Evolutionary conservation across 176 grass and related monocot species (phyloP), one percentile per base, ranked within the genome.

Genomic region (Musa acuminata): DNA sequence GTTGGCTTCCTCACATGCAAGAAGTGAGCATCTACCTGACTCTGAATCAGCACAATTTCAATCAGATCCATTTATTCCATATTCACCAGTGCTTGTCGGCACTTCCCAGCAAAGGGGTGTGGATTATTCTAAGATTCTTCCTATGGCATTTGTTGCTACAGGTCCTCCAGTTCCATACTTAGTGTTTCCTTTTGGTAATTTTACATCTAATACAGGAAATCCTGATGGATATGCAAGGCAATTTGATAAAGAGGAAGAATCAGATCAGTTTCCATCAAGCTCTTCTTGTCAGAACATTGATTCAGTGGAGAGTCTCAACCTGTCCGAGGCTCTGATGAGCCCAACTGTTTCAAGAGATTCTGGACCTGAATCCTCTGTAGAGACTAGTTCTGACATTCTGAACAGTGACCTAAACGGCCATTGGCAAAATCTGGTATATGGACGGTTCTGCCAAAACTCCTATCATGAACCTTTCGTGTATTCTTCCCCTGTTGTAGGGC

Each of bases 351-450:
- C 83, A 52, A 75, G 73, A 27, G 72, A 69, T 85, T 81, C 63
- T 74, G 79, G 69, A 21, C 58, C 76, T 64, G 85, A 88, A 62
- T 81, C 69, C 9, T 87, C 85, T 54, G 80, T 84, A n/a, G 87
- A 89, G 63, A 75, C 82, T 69, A 88, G 79, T 75, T 74, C 85
- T 69, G 93, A 96, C 71, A 96, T 96, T 58, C 84, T 96, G 71
- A 86, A 96, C 66, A 87, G 89, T 67, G 89, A 96, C 80, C 78
- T 92, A 17, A 23, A 10, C 62, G 78, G 83, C 81, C 93, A 96
- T 69, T 84, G 64, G 83, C 51, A 75, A 20, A 96, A 90, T 81
- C 77, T 96, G 60, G 79, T 84, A 52, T 92, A 88, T 75, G 93
- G 89, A 68, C 87, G 89, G 59, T 55, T 74, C 63, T 96, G 93